These are phyloP conservation scores for Backusella macrospora DNA, from an alignment of 192 early-diverging fungal genomes.

Conservation along the genomic window DNA sequence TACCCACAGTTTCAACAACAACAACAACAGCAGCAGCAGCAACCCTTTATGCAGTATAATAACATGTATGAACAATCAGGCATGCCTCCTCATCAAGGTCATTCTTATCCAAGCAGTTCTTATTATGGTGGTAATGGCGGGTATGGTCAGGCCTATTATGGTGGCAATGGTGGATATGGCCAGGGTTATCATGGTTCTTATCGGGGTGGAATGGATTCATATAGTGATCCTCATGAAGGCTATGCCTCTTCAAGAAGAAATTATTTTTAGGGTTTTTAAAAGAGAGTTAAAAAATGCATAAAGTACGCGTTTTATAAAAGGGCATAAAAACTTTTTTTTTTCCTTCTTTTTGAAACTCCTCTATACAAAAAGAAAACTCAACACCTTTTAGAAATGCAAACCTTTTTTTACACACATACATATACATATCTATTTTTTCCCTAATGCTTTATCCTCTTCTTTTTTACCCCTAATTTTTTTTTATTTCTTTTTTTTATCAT, in stretches of 20 bases:
- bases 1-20: conserved; percentile 16
- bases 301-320: neutral
- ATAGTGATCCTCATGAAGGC: neutral
- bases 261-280: neutral
- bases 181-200: neutral
- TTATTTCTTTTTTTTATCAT: neutral
- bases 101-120: neutral
- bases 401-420: neutral
- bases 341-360: conserved; percentile 14
- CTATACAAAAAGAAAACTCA: neutral
- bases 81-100: neutral
- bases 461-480: neutral
- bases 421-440: neutral
- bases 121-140: neutral
- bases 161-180: neutral
- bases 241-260: neutral
- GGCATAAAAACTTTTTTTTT: neutral
- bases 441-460: neutral
- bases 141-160: neutral
- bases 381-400: neutral
- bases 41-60: neutral
- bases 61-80: neutral
- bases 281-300: neutral
- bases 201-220: neutral
- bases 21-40: conserved; percentile 6